phyloP scores from a whole-genome alignment of 2,329 filamentous ascomycete species.

The Purpureocillium takamizusanense region DNA sequence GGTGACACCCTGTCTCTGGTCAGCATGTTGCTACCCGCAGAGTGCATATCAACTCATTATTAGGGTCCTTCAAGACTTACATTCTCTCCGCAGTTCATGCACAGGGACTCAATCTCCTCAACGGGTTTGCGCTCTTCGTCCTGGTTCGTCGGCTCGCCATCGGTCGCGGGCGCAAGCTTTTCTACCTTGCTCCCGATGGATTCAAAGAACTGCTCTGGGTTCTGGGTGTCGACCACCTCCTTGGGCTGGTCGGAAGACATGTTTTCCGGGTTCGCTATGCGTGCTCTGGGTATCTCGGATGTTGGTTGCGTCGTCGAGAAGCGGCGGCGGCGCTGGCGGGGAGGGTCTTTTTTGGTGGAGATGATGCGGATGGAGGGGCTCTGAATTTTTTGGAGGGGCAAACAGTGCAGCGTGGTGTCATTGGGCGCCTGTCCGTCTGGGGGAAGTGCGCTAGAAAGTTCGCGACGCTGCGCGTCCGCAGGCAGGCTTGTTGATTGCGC shows the following conservation, averaged over 20 bases:
- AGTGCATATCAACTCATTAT: not conserved
- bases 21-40: not conserved
- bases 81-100: conserved; percentile 80
- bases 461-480: conserved; percentile 1
- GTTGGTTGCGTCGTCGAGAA: too few species aligned
- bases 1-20: conserved; percentile 59
- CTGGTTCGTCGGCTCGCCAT: conserved; percentile 20
- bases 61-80: too few species aligned
- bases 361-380: conserved; percentile 10
- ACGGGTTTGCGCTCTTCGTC: conserved; percentile 46
- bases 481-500: too few species aligned
- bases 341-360: conserved; percentile 2
- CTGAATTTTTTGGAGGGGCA: conserved; percentile 13
- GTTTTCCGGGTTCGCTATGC: conserved; percentile 2
- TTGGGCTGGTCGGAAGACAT: conserved; percentile 35
- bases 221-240: conserved; percentile 24
- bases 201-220: conserved; percentile 48
- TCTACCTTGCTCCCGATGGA: conserved; percentile 54
- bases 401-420: conserved; percentile 8
- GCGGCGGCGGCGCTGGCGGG: conserved; percentile 8
- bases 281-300: too few species aligned
- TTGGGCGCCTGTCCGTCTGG: not conserved
- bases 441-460: conserved; percentile 6
- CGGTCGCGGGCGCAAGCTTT: conserved; percentile 32
- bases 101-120: conserved; percentile 67